Base-by-base conservation (phyloP, 352 stramenopile genomes). In the Globisporangium paddicum region DNA sequence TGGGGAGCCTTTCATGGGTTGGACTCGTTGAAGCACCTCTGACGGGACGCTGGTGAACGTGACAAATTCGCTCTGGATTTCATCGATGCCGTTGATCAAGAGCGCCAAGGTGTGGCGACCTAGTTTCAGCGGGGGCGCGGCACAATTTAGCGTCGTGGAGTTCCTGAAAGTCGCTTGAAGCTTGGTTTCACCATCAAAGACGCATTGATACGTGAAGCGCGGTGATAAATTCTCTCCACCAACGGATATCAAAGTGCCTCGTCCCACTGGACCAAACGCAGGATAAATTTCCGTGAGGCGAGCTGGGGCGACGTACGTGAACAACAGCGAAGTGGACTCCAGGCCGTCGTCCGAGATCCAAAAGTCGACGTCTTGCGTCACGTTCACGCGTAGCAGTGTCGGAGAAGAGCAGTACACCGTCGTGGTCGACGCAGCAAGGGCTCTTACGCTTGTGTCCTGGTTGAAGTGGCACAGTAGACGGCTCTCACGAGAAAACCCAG, bases 271-370 rank as follows among this genome's bases (percentile, higher is more conserved):
- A 1, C 74, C 74, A 53, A 81, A 77, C 5, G 25, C 7, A 16
- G 74, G 74, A 1, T 42, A 23, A 5, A 63, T 51, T 4, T 32
- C 37, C 16, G 40, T n/a, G 41, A 78, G 64, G 19, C 26, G 56
- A 42, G 51, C n/a, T 13, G 47, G 42, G 38, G 62, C 40, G 37
- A 49, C 67, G 35, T 71, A 72, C 13, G 30, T 67, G 26, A 82
- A 74, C 5, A 42, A 16, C 10, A 71, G 21, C 2, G 47, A 32
- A 6, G 16, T 56, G 0, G 74, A 81, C 46, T 63, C 40, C 2
- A 76, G 42, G 0, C 19, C 62, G 19, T 58, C 58, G 35, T 77
- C 69, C 5, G 72, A 65, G 50, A 84, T 32, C 72, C 74, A 81
- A 18, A 79, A 26, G 28, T 75, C 46, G 10, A 74, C 44, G 8